Conservation (phyloP, 2,329 filamentous ascomycete genomes). For the Macrophomina pseudophaseolina region DNA sequence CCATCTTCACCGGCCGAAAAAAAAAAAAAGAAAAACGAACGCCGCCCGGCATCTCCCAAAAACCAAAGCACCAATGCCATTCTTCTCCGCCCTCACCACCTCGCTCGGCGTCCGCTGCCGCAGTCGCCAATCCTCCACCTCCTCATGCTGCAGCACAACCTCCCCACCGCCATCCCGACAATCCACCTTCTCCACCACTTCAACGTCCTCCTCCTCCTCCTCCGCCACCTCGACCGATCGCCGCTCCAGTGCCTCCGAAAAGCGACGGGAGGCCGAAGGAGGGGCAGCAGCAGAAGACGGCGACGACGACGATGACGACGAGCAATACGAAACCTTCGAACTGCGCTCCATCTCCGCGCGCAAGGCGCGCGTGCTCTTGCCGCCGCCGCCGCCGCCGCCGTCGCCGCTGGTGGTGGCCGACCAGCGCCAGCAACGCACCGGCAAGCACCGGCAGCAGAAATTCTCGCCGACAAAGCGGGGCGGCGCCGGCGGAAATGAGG, state of each 20-base stretch:
- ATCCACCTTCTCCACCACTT: neutral
- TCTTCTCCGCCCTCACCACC: neutral
- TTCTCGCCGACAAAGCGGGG: neutral
- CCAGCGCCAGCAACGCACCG: neutral
- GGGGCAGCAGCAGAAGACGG: no score
- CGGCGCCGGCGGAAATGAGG: neutral
- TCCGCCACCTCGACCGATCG: neutral
- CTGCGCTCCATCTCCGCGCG: conserved; percentile 14
- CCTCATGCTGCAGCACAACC: neutral
- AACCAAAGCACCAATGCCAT: neutral
- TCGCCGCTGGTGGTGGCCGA: neutral
- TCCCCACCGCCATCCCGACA: neutral
- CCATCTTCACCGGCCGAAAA: no score
- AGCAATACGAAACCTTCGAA: conserved; percentile 4
- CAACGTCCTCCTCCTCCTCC: neutral
- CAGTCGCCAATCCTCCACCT: neutral
- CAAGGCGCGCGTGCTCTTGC: conserved; percentile 2
- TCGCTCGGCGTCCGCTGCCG: neutral
- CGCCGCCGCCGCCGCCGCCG: neutral
- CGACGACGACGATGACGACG: neutral
- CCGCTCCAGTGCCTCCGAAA: neutral
- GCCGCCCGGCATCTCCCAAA: no score
- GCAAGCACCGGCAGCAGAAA: neutral
- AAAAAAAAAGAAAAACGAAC: no score
- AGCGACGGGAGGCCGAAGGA: neutral